Evolutionary conservation across 148 eudicot genomes (phyloP), one percentile per base, ranked within the genome.

Genomic region (Nepenthes gracilis): DNA sequence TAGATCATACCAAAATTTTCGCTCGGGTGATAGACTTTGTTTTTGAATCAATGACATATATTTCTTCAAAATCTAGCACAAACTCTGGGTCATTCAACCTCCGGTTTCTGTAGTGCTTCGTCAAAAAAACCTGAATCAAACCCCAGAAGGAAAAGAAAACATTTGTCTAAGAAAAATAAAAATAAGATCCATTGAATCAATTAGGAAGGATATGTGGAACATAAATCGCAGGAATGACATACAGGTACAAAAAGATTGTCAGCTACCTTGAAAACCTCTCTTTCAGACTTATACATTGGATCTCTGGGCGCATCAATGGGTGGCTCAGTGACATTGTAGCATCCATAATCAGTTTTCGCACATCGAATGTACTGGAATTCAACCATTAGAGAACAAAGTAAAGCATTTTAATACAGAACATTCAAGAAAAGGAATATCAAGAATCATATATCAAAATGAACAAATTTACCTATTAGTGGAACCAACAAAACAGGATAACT

Each of bases 291-390:
- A 64, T 89, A 94, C 78, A 89, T 67, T n/a, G 99, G 99, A 78
- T 94, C 99, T 74, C 97, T 76, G 65, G 90, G 95, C 51, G 95
- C 97, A 69, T 94, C 99, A 74, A 94, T 83, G 43, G 97, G 99
- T 60, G 97, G 99, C 68, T 89, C 99, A 23, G 95, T 89, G 50
- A 85, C 85, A 70, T 89, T 83, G 76, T 89, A 86, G 66, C 90
- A 72, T 49, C 99, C 99, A 75, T 77, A 94, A 72, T 94, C 99
- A 74, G 90, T 86, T 80, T 67, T 82, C 55, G 97, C 92, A 70
- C 99, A 94, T 67, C 99, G 73, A 60, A 94, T 94, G 70, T 89
- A 90, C 99, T 94, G 84, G 61, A 71, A 9, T 23, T 43, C 33
- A 36, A 5, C 6, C 53, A 45, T 45, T 45, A 45, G 50, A 33